These are phyloP conservation scores for Yamadazyma dushanensis DNA, from an alignment of 1,139 yeast species.

Conservation along the genomic window DNA sequence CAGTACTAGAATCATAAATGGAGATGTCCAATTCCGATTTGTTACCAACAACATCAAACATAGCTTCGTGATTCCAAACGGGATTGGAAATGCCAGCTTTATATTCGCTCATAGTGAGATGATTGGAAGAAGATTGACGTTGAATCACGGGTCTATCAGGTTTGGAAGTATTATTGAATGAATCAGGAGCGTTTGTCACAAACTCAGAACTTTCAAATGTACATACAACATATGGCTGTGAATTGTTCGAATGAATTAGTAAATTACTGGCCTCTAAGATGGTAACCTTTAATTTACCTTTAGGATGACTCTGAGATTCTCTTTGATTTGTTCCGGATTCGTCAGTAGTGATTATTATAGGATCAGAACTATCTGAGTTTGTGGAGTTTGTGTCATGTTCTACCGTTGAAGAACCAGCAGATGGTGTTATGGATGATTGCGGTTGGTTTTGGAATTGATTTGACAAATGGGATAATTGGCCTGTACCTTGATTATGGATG, in stretches of 20 bases:
- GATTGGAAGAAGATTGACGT: constrained; percentile 67
- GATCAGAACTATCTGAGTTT: constrained; percentile 15
- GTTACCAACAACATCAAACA: constrained; percentile 85
- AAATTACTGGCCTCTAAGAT: constrained; percentile 79
- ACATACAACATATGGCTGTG: constrained; percentile 86
- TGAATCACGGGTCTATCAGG: constrained; percentile 50
- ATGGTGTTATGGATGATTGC: not conserved
- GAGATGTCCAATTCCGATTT: constrained; percentile 83
- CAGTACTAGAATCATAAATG: constrained; percentile 79
- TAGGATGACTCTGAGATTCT: constrained; percentile 42
- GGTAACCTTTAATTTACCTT: constrained; percentile 79
- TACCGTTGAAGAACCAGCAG: constrained; percentile 13
- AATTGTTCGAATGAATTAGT: constrained; percentile 46
- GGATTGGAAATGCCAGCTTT: constrained; percentile 52
- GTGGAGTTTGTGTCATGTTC: constrained; percentile 4
- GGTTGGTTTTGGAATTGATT: constrained; percentile 1
- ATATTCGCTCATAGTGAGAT: constrained; percentile 37
- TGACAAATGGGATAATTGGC: constrained; percentile 8
- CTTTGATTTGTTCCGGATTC: constrained; percentile 42
- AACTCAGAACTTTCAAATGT: constrained; percentile 92
- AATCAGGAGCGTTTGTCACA: constrained; percentile 78
- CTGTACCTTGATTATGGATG: not conserved
- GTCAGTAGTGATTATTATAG: constrained; percentile 47
- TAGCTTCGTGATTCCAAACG: constrained; percentile 87
- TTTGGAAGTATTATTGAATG: constrained; percentile 40